Percentiles rank a stretch among this genome's conserved stretches.
Evolutionary conservation across 2,329 filamentous ascomycete species (phyloP).

Genomic region (Diaporthe ampelina): DNA sequence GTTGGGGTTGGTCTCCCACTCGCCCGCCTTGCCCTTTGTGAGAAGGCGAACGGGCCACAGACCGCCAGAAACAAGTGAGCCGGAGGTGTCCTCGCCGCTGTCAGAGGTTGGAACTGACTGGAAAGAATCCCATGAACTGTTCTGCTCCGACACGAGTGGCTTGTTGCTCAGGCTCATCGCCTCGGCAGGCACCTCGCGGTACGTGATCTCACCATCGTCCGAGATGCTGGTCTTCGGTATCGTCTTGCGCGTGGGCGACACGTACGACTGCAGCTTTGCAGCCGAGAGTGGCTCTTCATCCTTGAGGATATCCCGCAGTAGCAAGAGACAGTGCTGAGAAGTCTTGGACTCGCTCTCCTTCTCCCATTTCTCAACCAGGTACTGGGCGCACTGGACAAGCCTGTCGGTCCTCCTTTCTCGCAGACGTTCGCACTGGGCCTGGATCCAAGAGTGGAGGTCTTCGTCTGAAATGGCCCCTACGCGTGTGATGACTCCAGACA

Average conservation of each 20-base stretch:
- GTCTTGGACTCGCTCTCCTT: constrained; percentile 4
- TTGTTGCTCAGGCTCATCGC: constrained; percentile 11
- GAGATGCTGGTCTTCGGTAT: neutral
- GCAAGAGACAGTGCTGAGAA: neutral
- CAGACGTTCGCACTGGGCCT: neutral
- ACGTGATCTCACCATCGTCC: neutral
- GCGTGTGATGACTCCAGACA: constrained; percentile 5
- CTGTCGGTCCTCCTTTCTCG: neutral
- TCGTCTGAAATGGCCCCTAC: neutral
- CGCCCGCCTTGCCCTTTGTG: neutral
- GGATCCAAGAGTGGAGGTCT: neutral
- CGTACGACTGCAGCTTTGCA: neutral
- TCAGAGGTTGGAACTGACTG: neutral
- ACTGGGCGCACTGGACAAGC: neutral
- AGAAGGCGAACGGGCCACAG: constrained; percentile 6
- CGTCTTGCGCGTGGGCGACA: neutral
- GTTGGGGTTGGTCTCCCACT: constrained; percentile 9
- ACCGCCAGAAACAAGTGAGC: neutral
- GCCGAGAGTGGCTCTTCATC: neutral
- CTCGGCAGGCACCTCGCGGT: neutral
- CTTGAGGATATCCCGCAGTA: neutral
- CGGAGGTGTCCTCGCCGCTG: neutral
- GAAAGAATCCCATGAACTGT: constrained; percentile 12
- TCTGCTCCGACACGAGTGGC: neutral
- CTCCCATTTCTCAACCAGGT: neutral